These are phyloP conservation scores for Arthrocladium fulminans DNA, from an alignment of 2,329 filamentous ascomycete genomes.

Conservation along the genomic window DNA sequence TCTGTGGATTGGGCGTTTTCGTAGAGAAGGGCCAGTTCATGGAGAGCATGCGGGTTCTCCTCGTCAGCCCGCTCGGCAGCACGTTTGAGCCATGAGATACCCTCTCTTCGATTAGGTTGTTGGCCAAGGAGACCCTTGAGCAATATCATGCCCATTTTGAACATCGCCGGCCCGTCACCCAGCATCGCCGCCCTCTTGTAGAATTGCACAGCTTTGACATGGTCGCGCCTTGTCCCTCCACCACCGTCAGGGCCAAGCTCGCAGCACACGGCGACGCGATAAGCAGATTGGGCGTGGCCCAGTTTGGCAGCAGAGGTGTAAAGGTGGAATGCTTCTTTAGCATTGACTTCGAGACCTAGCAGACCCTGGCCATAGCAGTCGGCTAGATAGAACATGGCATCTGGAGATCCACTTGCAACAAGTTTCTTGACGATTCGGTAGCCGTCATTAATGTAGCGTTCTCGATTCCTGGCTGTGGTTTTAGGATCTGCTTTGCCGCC, in stretches of 20 bases:
- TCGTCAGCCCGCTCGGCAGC: constrained; percentile 78
- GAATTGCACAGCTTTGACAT: constrained; percentile 93
- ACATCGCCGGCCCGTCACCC: constrained; percentile 90
- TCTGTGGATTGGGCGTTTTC: constrained; percentile 53
- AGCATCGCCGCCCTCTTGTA: constrained; percentile 87
- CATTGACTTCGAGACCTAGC: constrained; percentile 69
- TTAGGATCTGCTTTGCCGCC: constrained; percentile 61
- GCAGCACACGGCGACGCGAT: constrained; percentile 92
- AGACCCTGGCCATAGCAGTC: constrained; percentile 78
- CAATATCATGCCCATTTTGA: constrained; percentile 94
- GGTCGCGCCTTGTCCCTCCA: constrained; percentile 83
- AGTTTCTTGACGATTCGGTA: constrained; percentile 90
- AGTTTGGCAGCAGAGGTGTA: constrained; percentile 91
- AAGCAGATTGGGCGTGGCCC: constrained; percentile 77
- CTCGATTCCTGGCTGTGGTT: constrained; percentile 56
- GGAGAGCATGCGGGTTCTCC: constrained; percentile 89
- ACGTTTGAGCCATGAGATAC: constrained; percentile 83
- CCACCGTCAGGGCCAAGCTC: constrained; percentile 93
- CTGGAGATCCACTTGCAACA: constrained; percentile 59
- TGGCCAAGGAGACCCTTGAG: constrained; percentile 92
- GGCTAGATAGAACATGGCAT: constrained; percentile 89
- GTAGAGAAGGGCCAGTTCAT: constrained; percentile 66
- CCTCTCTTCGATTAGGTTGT: constrained; percentile 70
- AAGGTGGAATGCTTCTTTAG: constrained; percentile 84
- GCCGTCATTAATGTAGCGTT: constrained; percentile 75